Base-by-base conservation (phyloP, 768 basidiomycete species). In the Lactifluus volemus region DNA sequence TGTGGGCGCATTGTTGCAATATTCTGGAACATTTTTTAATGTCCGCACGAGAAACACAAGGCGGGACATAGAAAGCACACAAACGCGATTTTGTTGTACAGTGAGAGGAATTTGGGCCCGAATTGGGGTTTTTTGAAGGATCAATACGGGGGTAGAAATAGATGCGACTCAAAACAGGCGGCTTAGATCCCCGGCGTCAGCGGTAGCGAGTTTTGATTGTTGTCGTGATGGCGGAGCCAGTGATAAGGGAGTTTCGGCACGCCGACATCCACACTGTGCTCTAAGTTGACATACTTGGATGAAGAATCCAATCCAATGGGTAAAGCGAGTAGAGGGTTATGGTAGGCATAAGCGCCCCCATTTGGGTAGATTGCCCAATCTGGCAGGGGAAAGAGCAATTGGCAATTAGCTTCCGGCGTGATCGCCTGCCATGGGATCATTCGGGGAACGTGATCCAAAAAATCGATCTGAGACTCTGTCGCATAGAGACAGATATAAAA, bases 351-450 rank as follows among this genome's bases (percentile, higher is more conserved):
- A 48, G 29, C n/a, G 9, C 21, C 9, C 60, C 55, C 19, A 39
- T 57, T 61, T 57, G 52, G 60, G 60, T 29, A 57, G 11, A 42
- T 32, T 17, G 15, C 60, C 55, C 44, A 52, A 61, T 61, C 34
- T 32, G 59, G 59, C 19, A 53, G 32, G 32, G 25, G 29, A 39
- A 25, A 54, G 39, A 51, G 44, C 30, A 38, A 53, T 52, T 42
- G 51, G 32, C 15, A 17, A 49, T 44, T 42, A 25, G 47, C 19
- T 49, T 62, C 61, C 61, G 61, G 61, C 56, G 25, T 25, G 61
- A 62, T 58, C 61, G 56, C 61, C 51, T n/a, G 30, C 50, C 56
- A 58, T 53, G 17, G 19, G 52, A 39, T 25, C 45, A 19, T 49
- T 51, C 30, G 5, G 14, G 34, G 21, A 53, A 32, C 21, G 38